Evolutionary conservation across 176 grass and related monocot genomes (phyloP), one percentile per base, ranked within the genome.

Genomic region (Luzula sylvatica): DNA sequence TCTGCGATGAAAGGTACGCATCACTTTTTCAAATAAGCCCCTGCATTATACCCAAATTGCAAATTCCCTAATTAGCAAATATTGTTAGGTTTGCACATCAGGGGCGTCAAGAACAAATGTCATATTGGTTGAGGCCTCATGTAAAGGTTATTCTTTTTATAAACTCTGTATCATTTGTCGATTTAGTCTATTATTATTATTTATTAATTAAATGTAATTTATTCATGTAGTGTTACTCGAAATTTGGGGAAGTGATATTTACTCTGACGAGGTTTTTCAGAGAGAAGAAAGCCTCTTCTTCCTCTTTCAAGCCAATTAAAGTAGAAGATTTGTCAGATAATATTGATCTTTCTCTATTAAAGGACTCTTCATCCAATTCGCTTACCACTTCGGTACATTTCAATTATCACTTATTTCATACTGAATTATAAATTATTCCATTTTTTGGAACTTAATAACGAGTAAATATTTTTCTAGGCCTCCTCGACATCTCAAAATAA

Each of bases 1-100:
- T 88, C 62, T 95, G 90, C 53, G 90, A 95, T 7, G 83, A 95
- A 85, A 88, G 89, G 89, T 95, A 26, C 42, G n/a, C n/a, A n/a
- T n/a, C n/a, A n/a, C n/a, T n/a, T n/a, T n/a, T n/a, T n/a, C n/a
- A n/a, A n/a, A n/a, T n/a, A n/a, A n/a, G n/a, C n/a, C n/a, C n/a
- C n/a, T n/a, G 18, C 50, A n/a, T n/a, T n/a, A n/a, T n/a, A n/a
- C n/a, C n/a, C n/a, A n/a, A n/a, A n/a, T 65, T 72, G 24, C 19
- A 46, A 61, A 40, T 75, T 72, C 45, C 13, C n/a, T n/a, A n/a
- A n/a, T n/a, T n/a, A n/a, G n/a, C n/a, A n/a, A n/a, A n/a, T n/a
- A n/a, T 66, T 72, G 44, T 27, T 74, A 89, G 90, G 74, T 96
- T 96, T 86, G 74, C 65, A 29, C 73, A 80, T 66, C 38, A 65